Conservation (phyloP, 257 asterid genomes). For the Eustoma russellianum region DNA sequence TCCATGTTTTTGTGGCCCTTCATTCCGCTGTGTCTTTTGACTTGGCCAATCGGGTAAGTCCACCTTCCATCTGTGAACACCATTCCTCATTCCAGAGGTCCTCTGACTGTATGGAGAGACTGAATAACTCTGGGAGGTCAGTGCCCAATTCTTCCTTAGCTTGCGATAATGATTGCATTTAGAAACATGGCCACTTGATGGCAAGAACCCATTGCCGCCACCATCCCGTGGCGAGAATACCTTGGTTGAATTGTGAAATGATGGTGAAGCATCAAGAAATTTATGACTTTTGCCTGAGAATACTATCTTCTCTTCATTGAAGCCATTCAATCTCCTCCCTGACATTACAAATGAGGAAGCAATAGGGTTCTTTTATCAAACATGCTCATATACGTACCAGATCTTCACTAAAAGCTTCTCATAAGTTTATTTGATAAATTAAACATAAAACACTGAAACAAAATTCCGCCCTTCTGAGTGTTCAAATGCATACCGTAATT, state of each 20-base stretch:
- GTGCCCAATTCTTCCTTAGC: constrained; percentile 40
- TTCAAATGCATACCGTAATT: constrained; percentile 30
- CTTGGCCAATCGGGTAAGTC: constrained; percentile 41
- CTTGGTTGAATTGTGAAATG: constrained; percentile 45
- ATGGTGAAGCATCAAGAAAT: constrained; percentile 59
- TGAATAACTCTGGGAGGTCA: constrained; percentile 29
- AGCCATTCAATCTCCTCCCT: constrained; percentile 61
- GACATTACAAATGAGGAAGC: no score
- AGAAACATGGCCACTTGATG: constrained; percentile 35
- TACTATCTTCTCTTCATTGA: constrained; percentile 41
- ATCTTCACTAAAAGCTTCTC: no score
- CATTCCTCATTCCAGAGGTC: constrained; percentile 37
- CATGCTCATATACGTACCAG: no score
- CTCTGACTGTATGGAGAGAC: constrained; percentile 37
- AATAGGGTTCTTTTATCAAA: no score
- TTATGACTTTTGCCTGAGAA: constrained; percentile 31
- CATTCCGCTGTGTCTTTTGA: constrained; percentile 31
- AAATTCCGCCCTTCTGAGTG: no score
- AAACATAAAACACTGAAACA: no score
- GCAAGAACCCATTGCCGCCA: constrained; percentile 28
- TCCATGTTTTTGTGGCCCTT: constrained; percentile 30
- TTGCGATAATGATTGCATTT: constrained; percentile 54
- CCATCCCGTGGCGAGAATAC: constrained; percentile 50
- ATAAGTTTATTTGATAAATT: no score
- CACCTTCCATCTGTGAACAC: constrained; percentile 46